Percentiles rank a stretch among this genome's conserved stretches.
Evolutionary conservation across 345 rosid genomes (phyloP).

Genomic region (Luvunga scandens): DNA sequence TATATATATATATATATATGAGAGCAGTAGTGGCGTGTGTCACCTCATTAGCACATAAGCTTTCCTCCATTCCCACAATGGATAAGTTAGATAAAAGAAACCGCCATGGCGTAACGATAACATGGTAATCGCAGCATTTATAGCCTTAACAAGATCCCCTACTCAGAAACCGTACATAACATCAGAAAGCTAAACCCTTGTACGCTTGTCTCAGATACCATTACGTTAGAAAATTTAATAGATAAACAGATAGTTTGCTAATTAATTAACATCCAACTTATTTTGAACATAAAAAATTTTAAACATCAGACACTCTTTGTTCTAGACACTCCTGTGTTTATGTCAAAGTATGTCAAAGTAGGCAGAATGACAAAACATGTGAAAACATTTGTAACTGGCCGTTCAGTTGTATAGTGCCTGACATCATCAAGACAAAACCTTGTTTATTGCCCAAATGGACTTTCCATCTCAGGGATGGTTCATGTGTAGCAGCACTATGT

Average conservation of each 20-base stretch:
- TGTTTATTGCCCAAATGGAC: background rate
- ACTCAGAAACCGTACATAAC: background rate
- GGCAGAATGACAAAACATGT: slow-evolving; percentile 4
- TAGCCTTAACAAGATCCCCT: background rate
- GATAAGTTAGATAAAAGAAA: too few relatives aligned
- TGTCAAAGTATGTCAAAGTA: background rate
- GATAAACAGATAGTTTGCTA: background rate
- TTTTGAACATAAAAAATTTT: slow-evolving; percentile 14
- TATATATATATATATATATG: too few relatives aligned
- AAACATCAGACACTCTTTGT: background rate
- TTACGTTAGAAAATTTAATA: background rate
- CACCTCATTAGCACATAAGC: too few relatives aligned
- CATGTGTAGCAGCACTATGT: background rate
- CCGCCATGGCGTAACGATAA: too few relatives aligned
- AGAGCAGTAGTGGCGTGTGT: too few relatives aligned
- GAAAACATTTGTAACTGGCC: background rate
- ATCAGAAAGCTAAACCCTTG: background rate
- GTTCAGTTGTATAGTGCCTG: background rate
- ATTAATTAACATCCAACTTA: slow-evolving; percentile 7
- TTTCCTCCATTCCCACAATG: too few relatives aligned
- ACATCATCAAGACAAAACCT: slow-evolving; percentile 1
- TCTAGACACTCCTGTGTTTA: background rate
- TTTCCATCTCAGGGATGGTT: background rate
- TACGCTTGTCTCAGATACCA: background rate
- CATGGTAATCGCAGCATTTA: too few relatives aligned